Percentiles rank a stretch among this genome's conserved stretches.
Evolutionary conservation across 2,329 filamentous ascomycete genomes (phyloP).

Genomic region (Claviceps citrina): DNA sequence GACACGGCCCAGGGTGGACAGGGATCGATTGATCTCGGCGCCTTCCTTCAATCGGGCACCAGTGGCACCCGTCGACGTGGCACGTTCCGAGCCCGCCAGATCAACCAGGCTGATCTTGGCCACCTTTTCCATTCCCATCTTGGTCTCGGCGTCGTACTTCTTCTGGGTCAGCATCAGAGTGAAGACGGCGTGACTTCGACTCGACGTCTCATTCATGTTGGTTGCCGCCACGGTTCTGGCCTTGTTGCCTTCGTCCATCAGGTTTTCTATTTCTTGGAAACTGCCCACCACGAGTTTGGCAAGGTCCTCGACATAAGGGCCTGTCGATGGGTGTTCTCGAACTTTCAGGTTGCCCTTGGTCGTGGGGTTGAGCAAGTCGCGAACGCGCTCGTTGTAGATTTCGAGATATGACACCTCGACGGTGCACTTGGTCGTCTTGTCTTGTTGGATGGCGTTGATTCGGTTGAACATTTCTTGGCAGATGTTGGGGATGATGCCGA

Average conservation of each 20-base stretch:
- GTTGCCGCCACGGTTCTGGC: constrained; percentile 93
- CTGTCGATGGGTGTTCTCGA: constrained; percentile 91
- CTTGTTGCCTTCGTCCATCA: constrained; percentile 99
- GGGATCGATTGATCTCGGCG: constrained; percentile 92
- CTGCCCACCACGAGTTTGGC: constrained; percentile 88
- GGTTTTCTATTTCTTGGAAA: constrained; percentile 86
- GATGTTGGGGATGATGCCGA: constrained; percentile 91
- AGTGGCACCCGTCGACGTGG: constrained; percentile 90
- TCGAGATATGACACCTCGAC: constrained; percentile 97
- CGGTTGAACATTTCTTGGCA: constrained; percentile 95
- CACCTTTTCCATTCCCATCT: constrained; percentile 94
- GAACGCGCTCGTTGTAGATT: constrained; percentile 96
- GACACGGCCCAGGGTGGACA: constrained; percentile 91
- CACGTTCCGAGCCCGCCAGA: constrained; percentile 92
- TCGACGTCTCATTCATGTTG: constrained; percentile 99
- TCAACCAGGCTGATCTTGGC: constrained; percentile 97
- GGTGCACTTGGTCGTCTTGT: constrained; percentile 70
- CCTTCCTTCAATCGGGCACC: constrained; percentile 92
- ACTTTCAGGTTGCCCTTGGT: constrained; percentile 96
- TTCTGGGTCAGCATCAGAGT: constrained; percentile 93
- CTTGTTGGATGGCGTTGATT: constrained; percentile 54
- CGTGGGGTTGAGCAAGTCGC: constrained; percentile 84
- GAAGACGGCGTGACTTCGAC: constrained; percentile 95
- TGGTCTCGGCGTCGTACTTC: constrained; percentile 75
- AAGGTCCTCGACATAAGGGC: constrained; percentile 94